These are phyloP conservation scores for Leccinum pellstonianum DNA, from an alignment of 768 basidiomycete genomes.

Conservation along the genomic window DNA sequence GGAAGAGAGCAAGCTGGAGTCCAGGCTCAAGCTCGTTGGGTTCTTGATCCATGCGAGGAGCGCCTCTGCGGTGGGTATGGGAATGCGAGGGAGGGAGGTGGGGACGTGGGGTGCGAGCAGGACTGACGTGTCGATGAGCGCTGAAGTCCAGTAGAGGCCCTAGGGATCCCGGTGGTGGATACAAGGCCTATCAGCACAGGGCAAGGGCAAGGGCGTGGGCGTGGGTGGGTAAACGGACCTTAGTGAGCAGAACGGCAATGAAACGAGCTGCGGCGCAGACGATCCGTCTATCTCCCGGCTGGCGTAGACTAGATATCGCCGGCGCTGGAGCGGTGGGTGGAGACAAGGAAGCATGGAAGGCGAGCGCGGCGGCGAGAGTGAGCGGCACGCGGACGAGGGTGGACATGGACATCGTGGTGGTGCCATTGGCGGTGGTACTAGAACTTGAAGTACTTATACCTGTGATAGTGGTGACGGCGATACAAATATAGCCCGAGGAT, in stretches of 20 bases:
- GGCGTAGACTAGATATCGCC: background rate
- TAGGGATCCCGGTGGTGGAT: background rate
- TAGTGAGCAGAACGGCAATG: constrained; percentile 9
- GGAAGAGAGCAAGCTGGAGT: background rate
- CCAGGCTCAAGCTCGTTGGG: background rate
- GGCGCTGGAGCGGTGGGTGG: constrained; percentile 30
- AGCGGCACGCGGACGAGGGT: constrained; percentile 43
- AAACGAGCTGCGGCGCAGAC: constrained; percentile 9
- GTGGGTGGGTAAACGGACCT: constrained; percentile 9
- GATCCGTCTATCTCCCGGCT: constrained; percentile 28
- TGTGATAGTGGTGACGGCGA: background rate
- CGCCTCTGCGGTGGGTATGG: background rate
- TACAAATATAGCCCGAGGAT: background rate
- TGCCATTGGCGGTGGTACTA: background rate
- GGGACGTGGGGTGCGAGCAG: constrained; percentile 11
- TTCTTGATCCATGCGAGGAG: constrained; percentile 3
- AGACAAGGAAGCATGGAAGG: constrained; percentile 44
- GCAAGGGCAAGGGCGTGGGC: too few species aligned
- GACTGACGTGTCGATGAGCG: constrained; percentile 8
- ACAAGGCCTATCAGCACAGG: background rate
- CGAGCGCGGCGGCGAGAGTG: constrained; percentile 42
- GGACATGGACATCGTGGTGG: background rate
- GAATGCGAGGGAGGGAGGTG: background rate
- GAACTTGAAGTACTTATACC: background rate
- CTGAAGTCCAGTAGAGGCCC: constrained; percentile 20